Percentiles rank a stretch among this genome's conserved stretches.
Evolutionary conservation across 2,329 filamentous ascomycete genomes (phyloP).

Genomic region (Lachnellula subtilissima): DNA sequence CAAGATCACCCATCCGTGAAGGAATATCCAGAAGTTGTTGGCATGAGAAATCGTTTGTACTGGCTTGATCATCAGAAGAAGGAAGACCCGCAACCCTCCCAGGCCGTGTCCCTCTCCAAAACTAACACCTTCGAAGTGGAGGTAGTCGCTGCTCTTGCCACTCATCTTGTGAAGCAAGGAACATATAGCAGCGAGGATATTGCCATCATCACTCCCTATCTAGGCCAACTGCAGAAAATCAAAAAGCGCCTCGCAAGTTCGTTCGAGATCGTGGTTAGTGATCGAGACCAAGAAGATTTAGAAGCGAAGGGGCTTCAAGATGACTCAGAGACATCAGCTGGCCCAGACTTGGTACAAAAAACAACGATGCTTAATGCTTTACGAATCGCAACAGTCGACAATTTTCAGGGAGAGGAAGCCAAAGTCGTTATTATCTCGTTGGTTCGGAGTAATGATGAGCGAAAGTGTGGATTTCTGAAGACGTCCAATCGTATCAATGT

Average conservation of each 20-base stretch:
- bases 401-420: conserved; percentile 74
- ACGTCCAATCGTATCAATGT: conserved; percentile 67
- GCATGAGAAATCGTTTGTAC: conserved; percentile 50
- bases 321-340: conserved; percentile 5
- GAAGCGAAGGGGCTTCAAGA: conserved; percentile 26
- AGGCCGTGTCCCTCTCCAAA: conserved; percentile 52
- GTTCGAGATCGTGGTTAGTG: conserved; percentile 60
- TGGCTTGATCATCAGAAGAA: conserved; percentile 56
- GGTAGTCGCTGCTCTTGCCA: conserved; percentile 58
- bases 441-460: conserved; percentile 60
- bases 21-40: conserved; percentile 44
- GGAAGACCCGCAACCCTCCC: conserved; percentile 49
- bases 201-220: conserved; percentile 64
- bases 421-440: conserved; percentile 66
- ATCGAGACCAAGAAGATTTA: conserved; percentile 56
- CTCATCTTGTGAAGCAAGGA: conserved; percentile 62
- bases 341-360: conserved; percentile 29
- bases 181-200: conserved; percentile 57
- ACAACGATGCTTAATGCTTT: conserved; percentile 34
- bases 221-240: conserved; percentile 52
- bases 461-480: conserved; percentile 59
- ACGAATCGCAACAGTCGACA: conserved; percentile 58
- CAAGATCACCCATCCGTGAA: conserved; percentile 42
- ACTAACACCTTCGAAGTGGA: conserved; percentile 59
- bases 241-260: conserved; percentile 39